Conservation (phyloP, 305 asterid species). For the Fraxinus platypoda region DNA sequence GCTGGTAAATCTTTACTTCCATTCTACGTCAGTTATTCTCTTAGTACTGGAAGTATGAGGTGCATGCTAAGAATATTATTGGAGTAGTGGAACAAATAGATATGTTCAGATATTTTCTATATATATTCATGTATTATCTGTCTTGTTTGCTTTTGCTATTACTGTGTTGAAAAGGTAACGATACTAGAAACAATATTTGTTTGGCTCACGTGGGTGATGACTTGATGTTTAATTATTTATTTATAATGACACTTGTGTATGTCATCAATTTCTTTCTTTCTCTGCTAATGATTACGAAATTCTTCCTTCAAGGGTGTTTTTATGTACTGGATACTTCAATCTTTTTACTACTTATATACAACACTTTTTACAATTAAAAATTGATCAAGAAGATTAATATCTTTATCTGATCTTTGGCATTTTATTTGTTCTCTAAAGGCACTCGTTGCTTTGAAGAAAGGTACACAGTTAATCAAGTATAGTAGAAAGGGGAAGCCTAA, state of each 20-base stretch:
- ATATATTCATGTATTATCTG: neutral
- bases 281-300: neutral
- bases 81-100: neutral
- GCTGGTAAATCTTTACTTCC: too few relatives aligned
- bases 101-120: neutral
- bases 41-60: neutral
- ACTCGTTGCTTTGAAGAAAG: conserved; percentile 81
- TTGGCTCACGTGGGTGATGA: neutral
- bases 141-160: neutral
- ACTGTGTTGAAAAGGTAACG: neutral
- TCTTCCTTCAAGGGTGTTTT: neutral
- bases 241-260: neutral
- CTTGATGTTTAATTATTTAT: neutral
- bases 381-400: neutral
- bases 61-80: neutral
- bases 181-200: neutral
- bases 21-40: neutral
- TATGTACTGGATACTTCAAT: neutral
- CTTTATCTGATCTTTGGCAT: conserved; percentile 15
- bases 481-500: conserved; percentile 96
- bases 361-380: neutral
- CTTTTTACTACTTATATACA: neutral
- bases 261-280: neutral
- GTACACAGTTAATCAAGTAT: conserved; percentile 86
- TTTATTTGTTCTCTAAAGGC: conserved; percentile 46